Evolutionary conservation across 495 filamentous ascomycete genomes (phyloP).

Genomic region (Cairneyella variabilis): DNA sequence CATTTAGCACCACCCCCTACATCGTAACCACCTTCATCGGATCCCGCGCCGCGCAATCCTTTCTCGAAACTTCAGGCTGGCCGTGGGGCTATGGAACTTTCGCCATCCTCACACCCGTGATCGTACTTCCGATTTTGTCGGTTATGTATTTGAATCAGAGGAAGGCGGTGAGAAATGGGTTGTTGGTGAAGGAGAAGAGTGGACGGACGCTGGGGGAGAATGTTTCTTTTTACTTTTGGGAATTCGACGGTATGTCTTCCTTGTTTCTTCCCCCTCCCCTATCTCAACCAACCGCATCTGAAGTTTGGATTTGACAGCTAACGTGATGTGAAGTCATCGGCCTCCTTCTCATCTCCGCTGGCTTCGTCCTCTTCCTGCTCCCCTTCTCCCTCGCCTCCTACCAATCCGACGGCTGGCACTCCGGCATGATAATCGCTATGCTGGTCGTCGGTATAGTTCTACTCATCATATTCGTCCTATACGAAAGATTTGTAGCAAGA

Average conservation of each 20-base stretch:
- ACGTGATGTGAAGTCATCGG: constrained; percentile 35
- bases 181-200: constrained; percentile 34
- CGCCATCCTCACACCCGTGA: constrained; percentile 47
- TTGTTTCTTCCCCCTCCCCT: too few relatives aligned
- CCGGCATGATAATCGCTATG: constrained; percentile 52
- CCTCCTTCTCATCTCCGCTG: constrained; percentile 49
- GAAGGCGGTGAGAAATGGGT: constrained; percentile 42
- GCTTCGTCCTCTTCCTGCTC: constrained; percentile 57
- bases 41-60: constrained; percentile 34
- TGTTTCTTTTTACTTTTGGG: constrained; percentile 47
- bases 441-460: constrained; percentile 51
- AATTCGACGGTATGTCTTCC: constrained; percentile 56
- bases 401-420: constrained; percentile 44
- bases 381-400: constrained; percentile 54
- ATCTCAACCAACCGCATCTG: too few relatives aligned
- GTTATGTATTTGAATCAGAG: constrained; percentile 38
- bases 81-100: constrained; percentile 56
- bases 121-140: constrained; percentile 40
- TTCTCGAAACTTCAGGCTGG: constrained; percentile 41
- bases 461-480: constrained; percentile 51
- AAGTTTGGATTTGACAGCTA: not conserved
- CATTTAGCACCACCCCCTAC: constrained; percentile 54
- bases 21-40: constrained; percentile 52
- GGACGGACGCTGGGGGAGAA: constrained; percentile 45
- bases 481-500: constrained; percentile 52